Conservation (phyloP, 345 rosid genomes). For the Rhizophora mangle region DNA sequence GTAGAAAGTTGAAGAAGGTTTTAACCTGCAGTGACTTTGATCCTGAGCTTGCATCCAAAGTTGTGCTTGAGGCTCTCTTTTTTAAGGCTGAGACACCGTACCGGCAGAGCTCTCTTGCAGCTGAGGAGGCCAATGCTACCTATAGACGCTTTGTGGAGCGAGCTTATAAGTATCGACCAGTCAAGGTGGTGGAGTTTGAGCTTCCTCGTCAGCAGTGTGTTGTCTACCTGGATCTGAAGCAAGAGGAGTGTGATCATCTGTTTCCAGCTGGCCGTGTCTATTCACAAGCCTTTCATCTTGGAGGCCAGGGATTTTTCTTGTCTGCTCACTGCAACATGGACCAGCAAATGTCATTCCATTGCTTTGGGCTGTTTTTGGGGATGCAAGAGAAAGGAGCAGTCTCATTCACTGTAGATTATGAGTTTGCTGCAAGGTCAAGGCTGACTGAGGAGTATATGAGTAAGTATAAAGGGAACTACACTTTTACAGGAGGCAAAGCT, state of each 20-base stretch:
- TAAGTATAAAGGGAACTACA: slow-evolving; percentile 53
- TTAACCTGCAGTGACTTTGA: slow-evolving; percentile 63
- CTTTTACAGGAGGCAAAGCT: slow-evolving; percentile 56
- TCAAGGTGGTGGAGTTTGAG: slow-evolving; percentile 74
- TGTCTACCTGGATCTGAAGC: slow-evolving; percentile 72
- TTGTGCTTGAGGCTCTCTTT: slow-evolving; percentile 74
- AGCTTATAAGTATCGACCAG: slow-evolving; percentile 64
- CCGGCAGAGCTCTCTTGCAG: slow-evolving; percentile 43
- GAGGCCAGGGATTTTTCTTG: slow-evolving; percentile 66
- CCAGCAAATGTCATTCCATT: slow-evolving; percentile 51
- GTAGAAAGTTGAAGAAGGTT: slow-evolving; percentile 63
- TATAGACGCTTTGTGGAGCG: slow-evolving; percentile 59
- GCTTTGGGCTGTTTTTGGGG: slow-evolving; percentile 72
- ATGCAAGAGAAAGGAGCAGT: slow-evolving; percentile 66
- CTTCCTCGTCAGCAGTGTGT: slow-evolving; percentile 62
- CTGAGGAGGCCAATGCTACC: slow-evolving; percentile 36
- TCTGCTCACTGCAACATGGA: slow-evolving; percentile 66
- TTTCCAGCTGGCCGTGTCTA: slow-evolving; percentile 54
- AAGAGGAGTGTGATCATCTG: slow-evolving; percentile 52
- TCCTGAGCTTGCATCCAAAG: slow-evolving; percentile 47
- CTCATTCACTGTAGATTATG: slow-evolving; percentile 54
- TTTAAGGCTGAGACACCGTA: slow-evolving; percentile 66
- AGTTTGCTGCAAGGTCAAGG: slow-evolving; percentile 70
- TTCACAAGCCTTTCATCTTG: slow-evolving; percentile 71
- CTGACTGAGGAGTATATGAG: slow-evolving; percentile 53